phyloP scores from a whole-genome alignment of 1,139 yeast species.

The Eremothecium sinecaudum region DNA sequence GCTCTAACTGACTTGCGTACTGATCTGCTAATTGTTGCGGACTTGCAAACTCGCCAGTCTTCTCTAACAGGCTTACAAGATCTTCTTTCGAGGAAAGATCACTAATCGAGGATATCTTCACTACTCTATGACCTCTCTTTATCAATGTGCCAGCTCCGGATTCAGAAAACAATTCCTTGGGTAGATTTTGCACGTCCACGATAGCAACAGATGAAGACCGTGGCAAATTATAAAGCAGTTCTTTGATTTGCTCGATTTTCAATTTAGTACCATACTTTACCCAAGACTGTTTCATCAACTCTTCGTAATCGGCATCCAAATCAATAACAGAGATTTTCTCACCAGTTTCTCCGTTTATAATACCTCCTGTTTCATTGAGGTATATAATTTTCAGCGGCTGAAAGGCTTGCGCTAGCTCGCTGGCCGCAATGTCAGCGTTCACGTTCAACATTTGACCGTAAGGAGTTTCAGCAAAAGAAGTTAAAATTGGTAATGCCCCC shows the following conservation, averaged over 20 bases:
- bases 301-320: conserved; percentile 92
- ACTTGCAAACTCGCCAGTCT: conserved; percentile 65
- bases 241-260: conserved; percentile 93
- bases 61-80: conserved; percentile 63
- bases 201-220: conserved; percentile 97
- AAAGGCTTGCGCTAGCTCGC: conserved; percentile 91
- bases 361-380: conserved; percentile 95
- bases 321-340: conserved; percentile 85
- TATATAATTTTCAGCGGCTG: conserved; percentile 96
- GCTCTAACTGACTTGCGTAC: conserved; percentile 65
- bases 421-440: conserved; percentile 98
- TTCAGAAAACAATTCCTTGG: conserved; percentile 94
- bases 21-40: conserved; percentile 73
- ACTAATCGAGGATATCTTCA: conserved; percentile 55
- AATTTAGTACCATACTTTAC: conserved; percentile 97
- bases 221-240: conserved; percentile 84
- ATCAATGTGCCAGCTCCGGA: conserved; percentile 98
- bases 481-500: conserved; percentile 91
- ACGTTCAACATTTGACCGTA: conserved; percentile 95
- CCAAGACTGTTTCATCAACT: conserved; percentile 87
- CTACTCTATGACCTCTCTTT: conserved; percentile 89
- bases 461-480: conserved; percentile 92
- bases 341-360: conserved; percentile 83
- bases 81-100: conserved; percentile 68
- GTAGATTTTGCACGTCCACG: conserved; percentile 87